Evolutionary conservation across 2,329 filamentous ascomycete species (phyloP).

Genomic region (Fusarium luffae): DNA sequence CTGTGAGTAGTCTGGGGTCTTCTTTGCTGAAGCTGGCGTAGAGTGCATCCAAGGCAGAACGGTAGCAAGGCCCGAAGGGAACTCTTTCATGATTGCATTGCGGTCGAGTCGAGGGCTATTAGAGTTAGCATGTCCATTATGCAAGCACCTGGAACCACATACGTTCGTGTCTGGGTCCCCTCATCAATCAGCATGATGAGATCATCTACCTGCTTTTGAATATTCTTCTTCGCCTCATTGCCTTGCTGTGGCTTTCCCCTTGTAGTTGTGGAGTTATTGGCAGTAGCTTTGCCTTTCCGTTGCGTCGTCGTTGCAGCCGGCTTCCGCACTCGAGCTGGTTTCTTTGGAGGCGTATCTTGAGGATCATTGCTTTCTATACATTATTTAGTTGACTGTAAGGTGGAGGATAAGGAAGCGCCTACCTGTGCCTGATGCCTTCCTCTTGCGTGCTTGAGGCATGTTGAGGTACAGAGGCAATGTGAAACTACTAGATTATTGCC

Average conservation of each 20-base stretch:
- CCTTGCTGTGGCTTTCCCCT: slow-evolving; percentile 25
- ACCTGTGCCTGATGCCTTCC: slow-evolving; percentile 42
- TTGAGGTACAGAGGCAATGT: neutral
- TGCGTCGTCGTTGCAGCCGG: neutral
- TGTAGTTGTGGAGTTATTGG: neutral
- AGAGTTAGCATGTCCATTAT: neutral
- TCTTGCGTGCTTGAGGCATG: slow-evolving; percentile 47
- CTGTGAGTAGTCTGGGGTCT: slow-evolving; percentile 5
- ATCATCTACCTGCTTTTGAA: slow-evolving; percentile 40
- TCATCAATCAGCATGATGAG: slow-evolving; percentile 38
- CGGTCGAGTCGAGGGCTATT: slow-evolving; percentile 13
- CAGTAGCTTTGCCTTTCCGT: slow-evolving; percentile 1
- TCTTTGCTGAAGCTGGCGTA: neutral
- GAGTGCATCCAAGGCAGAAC: slow-evolving; percentile 37
- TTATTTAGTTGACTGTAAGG: neutral
- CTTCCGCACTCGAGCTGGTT: slow-evolving; percentile 24
- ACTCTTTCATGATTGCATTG: neutral
- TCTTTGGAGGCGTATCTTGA: slow-evolving; percentile 28
- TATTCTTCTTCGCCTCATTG: slow-evolving; percentile 35
- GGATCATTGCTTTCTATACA: slow-evolving; percentile 23
- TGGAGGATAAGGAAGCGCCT: neutral
- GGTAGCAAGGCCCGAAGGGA: slow-evolving; percentile 15
- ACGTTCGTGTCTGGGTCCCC: slow-evolving; percentile 25
- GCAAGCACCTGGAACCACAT: neutral
- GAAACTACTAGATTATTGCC: neutral